Evolutionary conservation across 768 basidiomycete species (phyloP).

Genomic region (Fomitopsis pulvina): DNA sequence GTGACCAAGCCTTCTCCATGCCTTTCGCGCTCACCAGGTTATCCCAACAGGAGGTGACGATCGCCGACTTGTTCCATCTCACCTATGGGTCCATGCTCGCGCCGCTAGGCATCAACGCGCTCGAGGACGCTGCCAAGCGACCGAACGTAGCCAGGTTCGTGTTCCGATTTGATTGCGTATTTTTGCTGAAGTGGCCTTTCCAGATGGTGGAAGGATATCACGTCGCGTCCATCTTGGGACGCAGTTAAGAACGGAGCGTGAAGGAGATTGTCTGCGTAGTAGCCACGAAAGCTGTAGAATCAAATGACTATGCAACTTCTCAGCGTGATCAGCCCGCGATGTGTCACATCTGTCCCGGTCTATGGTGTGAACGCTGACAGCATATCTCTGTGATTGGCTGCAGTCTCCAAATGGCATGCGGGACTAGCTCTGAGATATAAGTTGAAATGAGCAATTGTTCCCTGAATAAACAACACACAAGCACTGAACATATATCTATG

Average conservation of each 20-base stretch:
- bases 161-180: not conserved
- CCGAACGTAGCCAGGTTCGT: constrained; percentile 39
- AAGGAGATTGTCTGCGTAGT: not conserved
- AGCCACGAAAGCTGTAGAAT: not conserved
- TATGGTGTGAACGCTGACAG: too few species aligned
- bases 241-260: constrained; percentile 34
- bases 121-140: constrained; percentile 23
- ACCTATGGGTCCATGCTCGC: constrained; percentile 33
- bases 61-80: constrained; percentile 55
- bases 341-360: too few species aligned
- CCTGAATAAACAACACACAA: too few species aligned
- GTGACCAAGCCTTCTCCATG: not conserved
- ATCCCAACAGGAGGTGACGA: constrained; percentile 36
- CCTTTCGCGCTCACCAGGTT: not conserved
- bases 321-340: too few species aligned
- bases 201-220: constrained; percentile 50
- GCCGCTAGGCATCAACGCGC: constrained; percentile 18
- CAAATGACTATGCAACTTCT: too few species aligned
- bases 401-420: too few species aligned
- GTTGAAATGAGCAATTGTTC: too few species aligned
- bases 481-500: too few species aligned
- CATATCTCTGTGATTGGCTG: too few species aligned
- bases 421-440: too few species aligned
- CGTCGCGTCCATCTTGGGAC: constrained; percentile 38
- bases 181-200: not conserved